A percentile compares a stretch with the other conserved stretches of the same genome.
phyloP scores from a whole-genome alignment of 176 grass and related monocot species.

The Microstegium vimineum region DNA sequence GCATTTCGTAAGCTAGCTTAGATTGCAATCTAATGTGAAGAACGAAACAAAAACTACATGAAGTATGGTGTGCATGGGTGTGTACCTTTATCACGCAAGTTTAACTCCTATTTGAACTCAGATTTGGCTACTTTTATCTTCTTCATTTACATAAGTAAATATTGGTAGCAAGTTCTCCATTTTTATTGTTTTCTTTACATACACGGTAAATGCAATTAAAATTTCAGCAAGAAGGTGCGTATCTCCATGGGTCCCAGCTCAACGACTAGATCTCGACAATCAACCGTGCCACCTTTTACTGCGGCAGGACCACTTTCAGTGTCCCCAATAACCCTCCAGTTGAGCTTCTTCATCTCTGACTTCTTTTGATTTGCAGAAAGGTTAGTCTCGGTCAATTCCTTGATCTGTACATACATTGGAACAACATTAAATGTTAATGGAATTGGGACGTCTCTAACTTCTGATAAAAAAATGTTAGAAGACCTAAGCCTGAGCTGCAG shows the following conservation, averaged over 20 bases:
- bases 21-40: too few species aligned
- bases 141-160: not conserved
- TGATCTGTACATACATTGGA: slow-evolving; percentile 47
- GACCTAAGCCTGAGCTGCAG: not conserved
- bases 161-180: not conserved
- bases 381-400: slow-evolving; percentile 64
- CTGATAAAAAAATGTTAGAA: not conserved
- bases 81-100: not conserved
- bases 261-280: slow-evolving; percentile 48
- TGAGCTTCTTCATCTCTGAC: slow-evolving; percentile 67
- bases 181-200: not conserved
- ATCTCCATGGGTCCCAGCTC: slow-evolving; percentile 92
- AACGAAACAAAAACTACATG: not conserved
- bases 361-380: slow-evolving; percentile 85
- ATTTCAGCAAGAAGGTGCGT: slow-evolving; percentile 70
- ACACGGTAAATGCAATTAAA: slow-evolving; percentile 16
- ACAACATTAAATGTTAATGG: not conserved
- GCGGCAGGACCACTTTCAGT: slow-evolving; percentile 24
- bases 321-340: slow-evolving; percentile 44
- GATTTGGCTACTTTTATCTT: not conserved
- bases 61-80: not conserved
- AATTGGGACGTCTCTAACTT: not conserved
- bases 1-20: too few species aligned
- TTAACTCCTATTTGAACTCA: not conserved
- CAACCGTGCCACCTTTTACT: slow-evolving; percentile 47